phyloP scores from a whole-genome alignment of 805 yeast species.

The Wickerhamomyces silvicola region DNA sequence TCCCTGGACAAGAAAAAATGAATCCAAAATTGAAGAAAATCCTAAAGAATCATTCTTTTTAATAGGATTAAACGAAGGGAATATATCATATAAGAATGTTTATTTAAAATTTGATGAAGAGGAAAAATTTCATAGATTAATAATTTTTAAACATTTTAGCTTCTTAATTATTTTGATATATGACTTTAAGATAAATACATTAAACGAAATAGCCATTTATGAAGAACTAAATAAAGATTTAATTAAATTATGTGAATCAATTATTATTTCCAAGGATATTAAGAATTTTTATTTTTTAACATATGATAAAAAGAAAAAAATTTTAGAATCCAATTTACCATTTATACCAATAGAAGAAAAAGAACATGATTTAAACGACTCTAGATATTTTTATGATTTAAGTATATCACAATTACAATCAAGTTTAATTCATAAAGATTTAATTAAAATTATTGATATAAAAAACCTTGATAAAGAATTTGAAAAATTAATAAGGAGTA shows the following conservation, averaged over 20 bases:
- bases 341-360: constrained; percentile 5
- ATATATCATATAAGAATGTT: constrained; percentile 16
- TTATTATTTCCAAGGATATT: neutral
- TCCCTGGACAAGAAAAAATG: constrained; percentile 4
- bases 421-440: constrained; percentile 13
- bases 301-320: constrained; percentile 2
- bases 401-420: constrained; percentile 8
- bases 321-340: constrained; percentile 16
- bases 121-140: constrained; percentile 13
- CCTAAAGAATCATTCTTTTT: constrained; percentile 5
- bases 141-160: constrained; percentile 9
- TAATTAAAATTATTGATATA: constrained; percentile 4
- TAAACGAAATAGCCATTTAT: constrained; percentile 14
- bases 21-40: neutral
- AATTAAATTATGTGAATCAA: neutral
- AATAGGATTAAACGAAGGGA: constrained; percentile 13
- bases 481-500: constrained; percentile 15
- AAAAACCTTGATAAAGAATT: constrained; percentile 2
- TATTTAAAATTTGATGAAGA: constrained; percentile 11
- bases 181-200: constrained; percentile 12
- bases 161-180: constrained; percentile 10
- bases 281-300: constrained; percentile 13
- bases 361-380: constrained; percentile 9
- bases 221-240: constrained; percentile 1
- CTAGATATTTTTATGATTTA: constrained; percentile 9